A percentile compares a stretch with the other conserved stretches of the same genome.
These are phyloP conservation scores for Hevea brasiliensis DNA, from an alignment of 345 rosid species.

Conservation along the genomic window DNA sequence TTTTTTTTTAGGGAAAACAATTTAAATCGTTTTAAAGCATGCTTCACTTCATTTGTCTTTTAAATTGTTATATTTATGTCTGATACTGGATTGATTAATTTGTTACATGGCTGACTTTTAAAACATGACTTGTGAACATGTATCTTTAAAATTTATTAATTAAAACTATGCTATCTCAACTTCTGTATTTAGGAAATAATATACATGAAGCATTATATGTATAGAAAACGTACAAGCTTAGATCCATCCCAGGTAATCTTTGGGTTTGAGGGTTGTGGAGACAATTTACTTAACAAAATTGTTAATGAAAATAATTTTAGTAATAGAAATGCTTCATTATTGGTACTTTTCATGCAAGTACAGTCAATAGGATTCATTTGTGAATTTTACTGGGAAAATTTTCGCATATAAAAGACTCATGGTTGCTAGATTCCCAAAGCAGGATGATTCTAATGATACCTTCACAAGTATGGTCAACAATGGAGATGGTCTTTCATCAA, in stretches of 20 bases:
- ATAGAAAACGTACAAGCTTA: neutral
- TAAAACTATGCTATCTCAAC: neutral
- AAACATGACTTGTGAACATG: neutral
- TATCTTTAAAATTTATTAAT: neutral
- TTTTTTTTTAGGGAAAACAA: too few relatives aligned
- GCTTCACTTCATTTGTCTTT: too few relatives aligned
- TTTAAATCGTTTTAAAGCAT: too few relatives aligned
- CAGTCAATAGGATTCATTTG: neutral
- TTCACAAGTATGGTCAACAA: slow-evolving; percentile 6
- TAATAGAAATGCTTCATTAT: neutral
- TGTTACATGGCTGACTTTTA: too few relatives aligned
- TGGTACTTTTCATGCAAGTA: neutral
- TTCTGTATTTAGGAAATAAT: neutral
- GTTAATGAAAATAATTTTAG: neutral
- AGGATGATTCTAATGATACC: slow-evolving; percentile 28
- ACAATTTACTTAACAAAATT: neutral
- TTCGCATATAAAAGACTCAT: slow-evolving; percentile 8
- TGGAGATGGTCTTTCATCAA: slow-evolving; percentile 24
- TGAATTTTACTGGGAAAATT: neutral
- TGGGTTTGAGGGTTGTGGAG: neutral
- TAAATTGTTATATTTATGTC: too few relatives aligned
- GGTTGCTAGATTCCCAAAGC: slow-evolving; percentile 16
- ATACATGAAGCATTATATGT: neutral
- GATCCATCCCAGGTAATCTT: neutral
- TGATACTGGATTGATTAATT: too few relatives aligned